phyloP scores from a whole-genome alignment of 257 asterid genomes.

The Avicennia marina region DNA sequence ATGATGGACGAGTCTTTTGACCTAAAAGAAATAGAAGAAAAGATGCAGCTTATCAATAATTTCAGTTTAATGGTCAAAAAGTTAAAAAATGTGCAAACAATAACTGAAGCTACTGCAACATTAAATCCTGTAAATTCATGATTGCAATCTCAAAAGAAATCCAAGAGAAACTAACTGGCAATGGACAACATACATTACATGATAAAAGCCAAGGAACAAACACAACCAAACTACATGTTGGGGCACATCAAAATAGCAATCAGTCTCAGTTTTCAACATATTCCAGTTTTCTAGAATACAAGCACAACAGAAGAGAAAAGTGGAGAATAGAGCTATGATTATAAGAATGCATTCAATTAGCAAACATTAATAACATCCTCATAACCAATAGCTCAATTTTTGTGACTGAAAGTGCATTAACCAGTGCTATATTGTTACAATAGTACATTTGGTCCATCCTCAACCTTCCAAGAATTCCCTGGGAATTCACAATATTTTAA shows the following conservation, averaged over 20 bases:
- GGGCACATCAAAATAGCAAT: no score
- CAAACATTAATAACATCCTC: background rate
- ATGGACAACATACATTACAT: background rate
- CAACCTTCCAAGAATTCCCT: no score
- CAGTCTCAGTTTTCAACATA: no score
- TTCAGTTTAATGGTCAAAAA: background rate
- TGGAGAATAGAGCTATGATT: no score
- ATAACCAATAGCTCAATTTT: no score
- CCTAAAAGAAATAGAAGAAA: conserved; percentile 33
- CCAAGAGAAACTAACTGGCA: background rate
- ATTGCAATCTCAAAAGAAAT: background rate
- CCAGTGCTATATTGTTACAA: no score
- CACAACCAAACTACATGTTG: background rate
- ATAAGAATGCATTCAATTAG: background rate
- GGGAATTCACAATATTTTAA: no score
- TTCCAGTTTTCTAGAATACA: no score
- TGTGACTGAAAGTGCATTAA: no score
- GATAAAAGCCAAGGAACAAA: background rate
- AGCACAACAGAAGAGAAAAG: no score
- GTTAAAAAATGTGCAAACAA: background rate
- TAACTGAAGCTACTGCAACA: background rate
- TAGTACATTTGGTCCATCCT: no score
- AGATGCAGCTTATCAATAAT: background rate
- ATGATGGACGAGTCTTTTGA: conserved; percentile 68
- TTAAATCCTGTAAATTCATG: conserved; percentile 1